Percentiles rank a stretch among this genome's conserved stretches.
These are phyloP conservation scores for Apiospora saccharicola DNA, from an alignment of 2,329 filamentous ascomycete species.

Conservation along the genomic window DNA sequence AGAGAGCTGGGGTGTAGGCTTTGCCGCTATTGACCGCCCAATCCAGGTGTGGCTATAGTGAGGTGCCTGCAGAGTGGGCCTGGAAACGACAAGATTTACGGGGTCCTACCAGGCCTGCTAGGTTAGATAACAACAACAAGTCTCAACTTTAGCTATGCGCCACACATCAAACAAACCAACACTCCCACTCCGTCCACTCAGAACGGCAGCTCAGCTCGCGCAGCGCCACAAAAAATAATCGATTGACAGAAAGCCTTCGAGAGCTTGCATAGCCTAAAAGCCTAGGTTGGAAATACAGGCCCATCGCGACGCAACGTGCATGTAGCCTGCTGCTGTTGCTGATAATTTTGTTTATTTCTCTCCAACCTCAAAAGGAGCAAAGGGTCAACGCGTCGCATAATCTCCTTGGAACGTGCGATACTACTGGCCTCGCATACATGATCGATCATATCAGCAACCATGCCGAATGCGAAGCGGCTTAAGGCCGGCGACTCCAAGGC, in stretches of 20 bases:
- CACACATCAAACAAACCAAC: slow-evolving; percentile 14
- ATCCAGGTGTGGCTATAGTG: neutral
- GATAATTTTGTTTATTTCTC: neutral
- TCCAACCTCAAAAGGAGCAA: neutral
- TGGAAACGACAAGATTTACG: neutral
- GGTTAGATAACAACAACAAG: slow-evolving; percentile 8
- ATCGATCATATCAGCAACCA: slow-evolving; percentile 40
- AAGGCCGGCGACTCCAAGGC: slow-evolving; percentile 57
- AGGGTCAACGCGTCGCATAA: slow-evolving; percentile 8
- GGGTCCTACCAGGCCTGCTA: neutral
- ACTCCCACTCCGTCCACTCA: slow-evolving; percentile 1
- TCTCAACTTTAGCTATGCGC: slow-evolving; percentile 6
- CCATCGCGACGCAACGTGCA: slow-evolving; percentile 10
- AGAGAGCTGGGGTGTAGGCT: slow-evolving; percentile 4
- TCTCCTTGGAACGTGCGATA: slow-evolving; percentile 30
- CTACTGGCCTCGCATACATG: slow-evolving; percentile 26
- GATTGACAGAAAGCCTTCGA: neutral
- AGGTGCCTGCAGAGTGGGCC: slow-evolving; percentile 4
- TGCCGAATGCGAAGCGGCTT: slow-evolving; percentile 68
- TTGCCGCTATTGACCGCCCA: neutral
- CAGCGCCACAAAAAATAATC: slow-evolving; percentile 17
- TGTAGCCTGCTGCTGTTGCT: slow-evolving; percentile 4
- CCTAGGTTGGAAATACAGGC: neutral
- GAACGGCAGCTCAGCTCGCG: neutral
- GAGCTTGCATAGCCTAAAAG: slow-evolving; percentile 4